Conservation (phyloP, 2,329 filamentous ascomycete species). For the Trichophyton rubrum region DNA sequence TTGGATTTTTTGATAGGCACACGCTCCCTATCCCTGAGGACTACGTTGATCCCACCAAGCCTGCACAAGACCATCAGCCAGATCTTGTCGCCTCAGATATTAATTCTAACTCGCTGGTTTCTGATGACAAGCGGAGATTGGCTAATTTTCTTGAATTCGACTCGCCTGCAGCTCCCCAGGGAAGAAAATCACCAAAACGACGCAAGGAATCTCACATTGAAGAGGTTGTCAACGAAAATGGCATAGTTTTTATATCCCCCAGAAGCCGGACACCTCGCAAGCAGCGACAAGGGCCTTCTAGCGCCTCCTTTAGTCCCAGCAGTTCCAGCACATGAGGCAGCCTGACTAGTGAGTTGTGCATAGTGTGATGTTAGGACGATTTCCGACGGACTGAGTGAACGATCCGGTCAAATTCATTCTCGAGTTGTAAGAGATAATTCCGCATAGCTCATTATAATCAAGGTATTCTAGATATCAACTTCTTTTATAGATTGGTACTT, state of each 20-base stretch:
- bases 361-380: too few species aligned
- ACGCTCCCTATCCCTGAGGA: slow-evolving; percentile 25
- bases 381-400: too few species aligned
- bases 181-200: neutral
- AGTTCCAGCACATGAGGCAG: neutral
- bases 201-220: neutral
- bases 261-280: slow-evolving; percentile 4
- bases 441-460: too few species aligned
- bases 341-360: neutral
- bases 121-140: neutral
- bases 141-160: neutral
- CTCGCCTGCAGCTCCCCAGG: neutral
- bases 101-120: neutral
- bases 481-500: too few species aligned
- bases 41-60: neutral
- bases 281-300: neutral
- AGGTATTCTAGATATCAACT: too few species aligned
- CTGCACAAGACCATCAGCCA: neutral
- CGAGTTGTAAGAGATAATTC: too few species aligned
- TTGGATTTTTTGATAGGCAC: slow-evolving; percentile 30
- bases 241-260: neutral
- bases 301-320: neutral
- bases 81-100: neutral
- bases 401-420: too few species aligned
- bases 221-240: neutral